Conservation (phyloP, 2,329 filamentous ascomycete species). For the Penicillium janthinellum region DNA sequence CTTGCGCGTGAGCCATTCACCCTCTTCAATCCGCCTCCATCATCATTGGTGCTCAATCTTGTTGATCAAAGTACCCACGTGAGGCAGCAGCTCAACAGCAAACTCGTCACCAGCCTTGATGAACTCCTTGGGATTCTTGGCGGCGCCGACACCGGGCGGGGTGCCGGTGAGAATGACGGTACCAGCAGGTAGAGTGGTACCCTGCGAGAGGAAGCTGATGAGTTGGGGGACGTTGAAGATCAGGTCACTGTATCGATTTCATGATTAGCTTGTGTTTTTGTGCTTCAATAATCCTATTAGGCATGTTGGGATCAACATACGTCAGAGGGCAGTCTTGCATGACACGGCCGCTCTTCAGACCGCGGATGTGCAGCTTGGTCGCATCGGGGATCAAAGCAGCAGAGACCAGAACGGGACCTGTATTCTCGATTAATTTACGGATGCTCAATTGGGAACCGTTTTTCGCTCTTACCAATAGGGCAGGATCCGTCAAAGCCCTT, state of each 20-base stretch:
- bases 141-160: conserved; percentile 46
- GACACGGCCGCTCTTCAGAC: conserved; percentile 53
- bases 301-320: conserved; percentile 28
- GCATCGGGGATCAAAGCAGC: conserved; percentile 36
- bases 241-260: conserved; percentile 47
- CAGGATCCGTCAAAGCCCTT: conserved; percentile 62
- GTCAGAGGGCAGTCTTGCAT: conserved; percentile 53
- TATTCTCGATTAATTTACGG: not conserved
- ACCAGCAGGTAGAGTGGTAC: conserved; percentile 46
- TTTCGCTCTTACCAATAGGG: conserved; percentile 47
- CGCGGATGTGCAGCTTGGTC: conserved; percentile 37
- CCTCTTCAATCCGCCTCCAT: not conserved
- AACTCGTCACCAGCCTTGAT: conserved; percentile 52
- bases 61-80: conserved; percentile 53
- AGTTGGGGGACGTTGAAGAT: conserved; percentile 56
- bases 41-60: conserved; percentile 41
- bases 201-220: conserved; percentile 44
- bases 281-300: too few species aligned
- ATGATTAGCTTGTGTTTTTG: conserved; percentile 11
- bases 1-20: not conserved
- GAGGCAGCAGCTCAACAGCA: conserved; percentile 51
- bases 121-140: conserved; percentile 46
- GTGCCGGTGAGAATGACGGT: conserved; percentile 50
- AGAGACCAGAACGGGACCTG: conserved; percentile 55
- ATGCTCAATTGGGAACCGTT: not conserved